Base-by-base conservation (phyloP, 75 land plant species). In the Cupressus sempervirens region DNA sequence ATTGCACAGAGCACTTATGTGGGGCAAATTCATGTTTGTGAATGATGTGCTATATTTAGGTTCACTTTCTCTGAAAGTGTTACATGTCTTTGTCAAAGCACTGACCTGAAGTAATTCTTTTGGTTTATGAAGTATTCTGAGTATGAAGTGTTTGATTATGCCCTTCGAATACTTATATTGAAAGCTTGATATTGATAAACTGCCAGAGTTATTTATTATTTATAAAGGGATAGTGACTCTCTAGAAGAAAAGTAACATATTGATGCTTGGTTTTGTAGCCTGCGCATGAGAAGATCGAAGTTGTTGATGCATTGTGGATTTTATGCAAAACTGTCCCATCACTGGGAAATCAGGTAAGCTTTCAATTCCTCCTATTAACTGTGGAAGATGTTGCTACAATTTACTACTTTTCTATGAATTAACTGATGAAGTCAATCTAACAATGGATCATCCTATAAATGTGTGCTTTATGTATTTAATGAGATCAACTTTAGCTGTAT, bases 251-350 rank as follows among this genome's bases (percentile, higher is more conserved):
- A 41, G 30, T 79, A 23, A 79, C 29, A 43, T 43, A 45, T 79
- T 43, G 26, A 41, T 79, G 81, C 81, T 79, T 79, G 46, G 81
- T 79, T 79, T 79, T 79, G 81, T 79, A 95, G 97, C 95, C 95
- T 85, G 94, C 95, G 81, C 93, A 94, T 83, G 93, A 94, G 88
- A 95, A 95, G 75, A 93, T 95, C 83, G 97, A 96, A 86, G 97
- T 95, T 41, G 93, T 95, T 45, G 97, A 95, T 90, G 88, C 96
- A 73, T 96, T 94, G 70, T 95, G 94, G 94, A 91, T 95, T 34
- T 83, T 90, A 23, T 96, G 94, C 86, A 92, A 90, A 86, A 86
- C 86, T 70, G 90, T 94, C 62, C 97, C 94, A 81, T 93, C 97
- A 35, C 90, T 95, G 43, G 96, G 96, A 72, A 83, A 87, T 80